phyloP scores from a whole-genome alignment of 176 grass and related monocot species.

The Musa troglodytarum region DNA sequence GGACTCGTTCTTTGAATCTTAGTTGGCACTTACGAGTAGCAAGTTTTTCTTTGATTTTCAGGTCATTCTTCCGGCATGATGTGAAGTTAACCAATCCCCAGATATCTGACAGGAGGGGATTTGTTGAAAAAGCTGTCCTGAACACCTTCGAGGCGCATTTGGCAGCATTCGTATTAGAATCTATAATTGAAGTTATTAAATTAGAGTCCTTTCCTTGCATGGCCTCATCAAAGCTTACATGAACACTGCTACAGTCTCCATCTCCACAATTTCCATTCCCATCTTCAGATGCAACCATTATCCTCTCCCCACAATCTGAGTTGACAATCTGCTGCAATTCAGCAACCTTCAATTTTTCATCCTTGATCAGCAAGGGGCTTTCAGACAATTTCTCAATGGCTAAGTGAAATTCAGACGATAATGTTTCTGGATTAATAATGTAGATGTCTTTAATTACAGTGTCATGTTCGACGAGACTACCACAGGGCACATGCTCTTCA shows the following conservation, averaged over 20 bases:
- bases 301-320: background rate
- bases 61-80: conserved; percentile 31
- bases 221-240: conserved; percentile 16
- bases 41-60: conserved; percentile 52
- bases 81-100: conserved; percentile 31
- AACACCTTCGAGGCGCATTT: conserved; percentile 27
- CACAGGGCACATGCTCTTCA: background rate
- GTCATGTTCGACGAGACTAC: background rate
- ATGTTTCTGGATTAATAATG: background rate
- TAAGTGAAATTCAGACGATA: background rate
- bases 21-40: conserved; percentile 27
- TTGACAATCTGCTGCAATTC: background rate
- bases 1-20: conserved; percentile 62
- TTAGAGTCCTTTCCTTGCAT: conserved; percentile 21
- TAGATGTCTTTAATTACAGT: background rate
- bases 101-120: conserved; percentile 27
- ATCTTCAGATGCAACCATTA: conserved; percentile 1
- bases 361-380: background rate
- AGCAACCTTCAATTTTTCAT: background rate
- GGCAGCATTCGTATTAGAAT: conserved; percentile 33
- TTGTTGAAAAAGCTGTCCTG: conserved; percentile 28
- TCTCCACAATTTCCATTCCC: background rate
- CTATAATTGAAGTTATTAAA: conserved; percentile 36
- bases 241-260: background rate
- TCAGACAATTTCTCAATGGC: background rate